Conservation (phyloP, 306 rosid genomes). For the Carpinus fangiana region DNA sequence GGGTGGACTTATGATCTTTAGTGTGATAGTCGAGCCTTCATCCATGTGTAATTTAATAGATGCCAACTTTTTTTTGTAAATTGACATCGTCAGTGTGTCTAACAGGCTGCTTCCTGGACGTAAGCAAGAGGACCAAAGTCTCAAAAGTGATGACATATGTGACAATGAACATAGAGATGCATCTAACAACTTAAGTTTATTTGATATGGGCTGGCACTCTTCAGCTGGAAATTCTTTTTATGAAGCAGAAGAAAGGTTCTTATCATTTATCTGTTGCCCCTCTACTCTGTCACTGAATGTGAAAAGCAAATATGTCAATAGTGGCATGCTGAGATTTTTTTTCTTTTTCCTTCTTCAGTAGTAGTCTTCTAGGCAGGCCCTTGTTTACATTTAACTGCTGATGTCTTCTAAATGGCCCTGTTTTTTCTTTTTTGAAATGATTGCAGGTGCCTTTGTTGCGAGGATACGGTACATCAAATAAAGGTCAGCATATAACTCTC, state of each 20-base stretch:
- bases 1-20: not conserved
- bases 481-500: conserved; percentile 52
- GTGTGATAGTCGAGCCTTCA: conserved; percentile 5
- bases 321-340: not conserved
- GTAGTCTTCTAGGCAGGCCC: not conserved
- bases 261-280: not conserved
- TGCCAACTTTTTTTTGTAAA: conserved; percentile 15
- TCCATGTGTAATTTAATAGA: not conserved
- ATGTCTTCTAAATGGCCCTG: not conserved
- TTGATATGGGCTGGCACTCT: conserved; percentile 78
- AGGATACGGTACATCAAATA: conserved; percentile 39
- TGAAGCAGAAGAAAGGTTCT: conserved; percentile 75
- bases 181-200: conserved; percentile 65
- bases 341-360: not conserved
- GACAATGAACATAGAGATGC: conserved; percentile 65
- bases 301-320: not conserved
- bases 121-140: conserved; percentile 45
- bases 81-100: conserved; percentile 40
- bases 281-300: not conserved
- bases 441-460: conserved; percentile 64
- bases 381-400: not conserved
- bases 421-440: not conserved
- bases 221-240: conserved; percentile 85
- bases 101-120: conserved; percentile 45
- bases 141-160: conserved; percentile 50